Evolutionary conservation across 2,329 filamentous ascomycete species (phyloP), one percentile per base, ranked within the genome.

Genomic region (Berkeleyomyces basicola): DNA sequence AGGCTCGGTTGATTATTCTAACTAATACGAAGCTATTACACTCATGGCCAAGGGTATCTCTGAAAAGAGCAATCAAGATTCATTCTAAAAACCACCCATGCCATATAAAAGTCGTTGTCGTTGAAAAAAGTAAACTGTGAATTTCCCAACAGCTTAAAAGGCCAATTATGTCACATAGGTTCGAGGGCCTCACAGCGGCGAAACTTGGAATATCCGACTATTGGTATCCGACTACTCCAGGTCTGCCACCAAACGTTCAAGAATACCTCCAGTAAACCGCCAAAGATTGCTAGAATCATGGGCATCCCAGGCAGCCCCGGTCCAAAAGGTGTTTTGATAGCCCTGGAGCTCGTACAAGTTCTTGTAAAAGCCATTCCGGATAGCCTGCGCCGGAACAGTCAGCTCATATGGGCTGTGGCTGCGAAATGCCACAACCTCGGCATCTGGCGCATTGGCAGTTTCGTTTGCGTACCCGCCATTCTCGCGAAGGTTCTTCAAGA

Each of bases 301-400:
- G 14, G 58, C 43, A 33, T 47, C 42, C 58, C 58, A 69, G 0
- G 70, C 68, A 0, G 70, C 70, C 1, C 72, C 73, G 0, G 73
- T 72, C 64, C 72, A 76, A 63, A 69, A 75, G 0, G 73, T 75
- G 49, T 69, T 72, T 0, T 68, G 66, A 40, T 68, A 63, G 0
- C 73, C 72, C 66, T 75, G 72, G 7, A 75, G 64, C 0, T 58
- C 67, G 36, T 73, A 70, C 3, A 75, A 53, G 10, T 73, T 66
- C 0, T 65, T 46, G 42, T 72, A 74, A 58, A 75, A 74, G 0
- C 73, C 72, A 2, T 55, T 59, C 0, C 63, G 61, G 14, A 75
- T 69, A 2, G 70, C 68, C 1, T 71, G 58, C 0, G 68, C 43
- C 1, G 68, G 65, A 0, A 73, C 71, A 16, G 65, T 62, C 63